phyloP scores from a whole-genome alignment of 345 rosid species.

The Citrus hindsii region DNA sequence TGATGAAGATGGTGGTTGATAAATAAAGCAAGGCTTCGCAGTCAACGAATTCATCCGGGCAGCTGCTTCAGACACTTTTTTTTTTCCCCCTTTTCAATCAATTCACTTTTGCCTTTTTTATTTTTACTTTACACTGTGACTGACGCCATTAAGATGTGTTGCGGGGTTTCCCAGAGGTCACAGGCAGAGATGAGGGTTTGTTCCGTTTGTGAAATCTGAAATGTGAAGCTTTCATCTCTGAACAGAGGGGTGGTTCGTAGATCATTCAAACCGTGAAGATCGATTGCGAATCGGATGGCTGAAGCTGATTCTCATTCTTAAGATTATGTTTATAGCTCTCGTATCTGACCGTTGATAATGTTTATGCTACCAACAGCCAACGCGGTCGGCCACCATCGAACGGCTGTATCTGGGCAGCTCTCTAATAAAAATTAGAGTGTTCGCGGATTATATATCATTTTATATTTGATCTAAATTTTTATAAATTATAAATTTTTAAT shows the following conservation, averaged over 20 bases:
- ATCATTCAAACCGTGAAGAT: not conserved
- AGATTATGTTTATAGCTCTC: not conserved
- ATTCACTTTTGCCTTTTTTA: not conserved
- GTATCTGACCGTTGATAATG: not conserved
- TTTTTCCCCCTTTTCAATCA: not conserved
- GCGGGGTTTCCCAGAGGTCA: too few species aligned
- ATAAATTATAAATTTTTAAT: too few species aligned
- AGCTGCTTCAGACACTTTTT: not conserved
- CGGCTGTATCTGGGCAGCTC: too few species aligned
- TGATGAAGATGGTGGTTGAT: constrained; percentile 30
- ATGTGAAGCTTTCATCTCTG: not conserved
- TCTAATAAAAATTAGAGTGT: too few species aligned
- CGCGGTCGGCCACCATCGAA: too few species aligned
- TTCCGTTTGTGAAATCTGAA: too few species aligned
- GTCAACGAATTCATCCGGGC: constrained; percentile 55
- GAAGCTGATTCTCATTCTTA: not conserved
- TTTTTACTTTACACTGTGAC: too few species aligned
- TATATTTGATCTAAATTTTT: accelerated
- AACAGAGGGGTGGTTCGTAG: not conserved
- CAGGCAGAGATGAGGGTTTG: constrained; percentile 23
- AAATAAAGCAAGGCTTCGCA: constrained; percentile 36
- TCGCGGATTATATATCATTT: too few species aligned
- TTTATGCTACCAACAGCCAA: too few species aligned
- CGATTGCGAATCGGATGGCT: not conserved
- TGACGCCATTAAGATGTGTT: too few species aligned